phyloP scores from a whole-genome alignment of 352 stramenopile species.

The Pythium folliculosum region DNA sequence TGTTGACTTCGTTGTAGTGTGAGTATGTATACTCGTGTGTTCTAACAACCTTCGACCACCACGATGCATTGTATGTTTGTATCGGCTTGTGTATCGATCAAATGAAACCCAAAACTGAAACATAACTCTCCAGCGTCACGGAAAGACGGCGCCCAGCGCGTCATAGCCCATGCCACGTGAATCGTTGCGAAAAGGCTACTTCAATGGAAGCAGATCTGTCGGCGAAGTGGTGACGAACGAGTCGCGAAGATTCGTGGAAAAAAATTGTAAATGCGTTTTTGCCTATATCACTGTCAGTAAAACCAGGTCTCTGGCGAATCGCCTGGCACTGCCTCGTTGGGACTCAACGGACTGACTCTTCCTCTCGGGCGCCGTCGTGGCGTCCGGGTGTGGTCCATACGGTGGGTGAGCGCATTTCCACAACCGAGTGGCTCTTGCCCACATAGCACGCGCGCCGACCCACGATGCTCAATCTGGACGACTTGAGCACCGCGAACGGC shows the following conservation, averaged over 20 bases:
- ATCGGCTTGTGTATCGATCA: too few relatives aligned
- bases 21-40: too few relatives aligned
- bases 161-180: too few relatives aligned
- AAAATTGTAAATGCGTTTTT: not conserved
- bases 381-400: not conserved
- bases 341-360: not conserved
- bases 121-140: too few relatives aligned
- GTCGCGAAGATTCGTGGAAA: not conserved
- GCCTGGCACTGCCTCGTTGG: not conserved
- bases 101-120: too few relatives aligned
- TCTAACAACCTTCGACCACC: too few relatives aligned
- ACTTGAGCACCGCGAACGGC: slow-evolving; percentile 9
- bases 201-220: not conserved
- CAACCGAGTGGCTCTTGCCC: slow-evolving; percentile 1
- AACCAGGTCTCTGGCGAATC: not conserved
- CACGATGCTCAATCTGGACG: slow-evolving; percentile 20
- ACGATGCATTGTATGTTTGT: too few relatives aligned
- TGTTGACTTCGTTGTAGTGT: too few relatives aligned
- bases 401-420: slow-evolving; percentile 5
- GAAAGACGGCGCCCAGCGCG: too few relatives aligned
- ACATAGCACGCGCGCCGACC: not conserved
- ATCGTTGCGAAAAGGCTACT: not conserved
- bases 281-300: not conserved
- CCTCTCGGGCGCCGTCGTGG: not conserved
- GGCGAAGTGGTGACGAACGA: not conserved